phyloP scores from a whole-genome alignment of 768 basidiomycete species.

The Candolleomyces aberdarensis region DNA sequence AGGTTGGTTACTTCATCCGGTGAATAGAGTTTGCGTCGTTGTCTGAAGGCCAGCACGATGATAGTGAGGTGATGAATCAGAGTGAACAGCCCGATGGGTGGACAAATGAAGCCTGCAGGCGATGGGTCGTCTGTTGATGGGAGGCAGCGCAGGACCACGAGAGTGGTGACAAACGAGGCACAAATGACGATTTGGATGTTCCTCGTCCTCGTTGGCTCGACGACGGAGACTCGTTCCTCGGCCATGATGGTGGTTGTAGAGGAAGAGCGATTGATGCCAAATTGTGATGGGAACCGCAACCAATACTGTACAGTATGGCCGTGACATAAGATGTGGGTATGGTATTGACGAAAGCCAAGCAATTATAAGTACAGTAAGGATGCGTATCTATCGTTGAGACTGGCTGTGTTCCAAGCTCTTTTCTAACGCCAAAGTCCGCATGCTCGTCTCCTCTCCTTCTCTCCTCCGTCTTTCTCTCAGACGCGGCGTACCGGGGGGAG shows the following conservation, averaged over 20 bases:
- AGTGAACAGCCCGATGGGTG: background rate
- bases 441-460: slow-evolving; percentile 16
- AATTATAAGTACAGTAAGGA: no score
- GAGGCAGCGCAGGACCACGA: background rate
- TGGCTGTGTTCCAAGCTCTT: slow-evolving; percentile 16
- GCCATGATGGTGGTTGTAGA: slow-evolving; percentile 5
- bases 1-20: slow-evolving; percentile 3
- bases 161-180: slow-evolving; percentile 3
- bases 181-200: slow-evolving; percentile 5
- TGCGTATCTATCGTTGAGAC: background rate
- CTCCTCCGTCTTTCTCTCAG: slow-evolving; percentile 4
- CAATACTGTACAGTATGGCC: no score
- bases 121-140: slow-evolving; percentile 1
- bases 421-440: slow-evolving; percentile 20
- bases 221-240: slow-evolving; percentile 1
- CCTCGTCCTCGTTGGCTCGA: slow-evolving; percentile 7
- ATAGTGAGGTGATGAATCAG: slow-evolving; percentile 6
- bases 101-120: background rate
- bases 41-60: slow-evolving; percentile 5
- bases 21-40: slow-evolving; percentile 1
- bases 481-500: slow-evolving; percentile 5
- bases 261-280: no score
- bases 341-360: no score
- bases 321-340: no score
- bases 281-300: no score